A percentile compares a stretch with the other conserved stretches of the same genome.
Evolutionary conservation across 2,329 filamentous ascomycete species (phyloP).

Genomic region (Paecilomyces sp.): DNA sequence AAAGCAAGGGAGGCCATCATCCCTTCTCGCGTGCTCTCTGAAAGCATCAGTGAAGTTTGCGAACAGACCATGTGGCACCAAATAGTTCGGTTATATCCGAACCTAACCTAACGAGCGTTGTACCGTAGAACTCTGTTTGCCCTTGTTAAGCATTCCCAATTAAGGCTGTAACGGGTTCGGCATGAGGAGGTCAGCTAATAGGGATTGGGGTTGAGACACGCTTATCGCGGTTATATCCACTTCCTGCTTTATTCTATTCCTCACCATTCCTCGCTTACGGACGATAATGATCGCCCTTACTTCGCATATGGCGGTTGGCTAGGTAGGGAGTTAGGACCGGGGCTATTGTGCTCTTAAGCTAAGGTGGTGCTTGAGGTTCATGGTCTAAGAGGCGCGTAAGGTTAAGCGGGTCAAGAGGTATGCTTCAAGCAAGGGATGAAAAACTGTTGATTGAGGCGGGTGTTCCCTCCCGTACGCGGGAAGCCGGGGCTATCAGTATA

Average conservation of each 20-base stretch:
- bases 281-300: neutral
- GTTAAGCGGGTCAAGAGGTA: neutral
- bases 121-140: too few species aligned
- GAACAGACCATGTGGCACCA: neutral
- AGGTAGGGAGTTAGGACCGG: neutral
- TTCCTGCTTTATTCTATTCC: neutral
- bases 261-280: neutral
- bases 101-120: neutral
- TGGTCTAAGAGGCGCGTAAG: neutral
- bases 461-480: neutral
- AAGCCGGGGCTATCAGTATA: neutral
- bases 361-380: neutral
- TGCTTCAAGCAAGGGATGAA: neutral
- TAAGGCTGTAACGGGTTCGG: neutral
- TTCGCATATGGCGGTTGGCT: neutral
- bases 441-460: neutral
- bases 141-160: neutral
- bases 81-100: neutral
- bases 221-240: neutral
- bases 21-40: neutral
- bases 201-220: neutral
- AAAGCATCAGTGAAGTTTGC: too few species aligned
- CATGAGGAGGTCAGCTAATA: neutral
- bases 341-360: neutral
- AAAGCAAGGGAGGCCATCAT: neutral